Base-by-base conservation (phyloP, 768 basidiomycete species). In the Xanthoconium stramineum region DNA sequence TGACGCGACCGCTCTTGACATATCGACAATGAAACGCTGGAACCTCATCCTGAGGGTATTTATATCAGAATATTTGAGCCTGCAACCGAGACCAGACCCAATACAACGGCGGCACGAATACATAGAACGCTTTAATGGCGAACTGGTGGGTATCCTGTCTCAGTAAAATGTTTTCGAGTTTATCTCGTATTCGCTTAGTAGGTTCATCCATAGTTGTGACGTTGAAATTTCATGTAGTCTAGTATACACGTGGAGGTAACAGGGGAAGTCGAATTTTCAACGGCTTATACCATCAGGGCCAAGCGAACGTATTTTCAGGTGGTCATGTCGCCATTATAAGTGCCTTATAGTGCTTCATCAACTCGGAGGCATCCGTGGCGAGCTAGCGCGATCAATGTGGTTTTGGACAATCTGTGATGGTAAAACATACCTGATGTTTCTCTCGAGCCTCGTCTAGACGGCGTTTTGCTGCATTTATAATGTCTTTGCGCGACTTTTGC, bases 1-100 rank as follows among this genome's bases (percentile, higher is more conserved):
- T 70, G 91, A 98, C 71, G 93, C 87, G 9, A 81, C 85, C 20
- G 92, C 88, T 1, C 76, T 98, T 43, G 88, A 98, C 65, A 73
- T 91, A 44, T 81, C 88, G 9, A 95, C 93, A 0, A 82, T 98
- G 80, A 82, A 86, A 45, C 79, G 89, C 24, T 98, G 97, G 97
- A 91, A 90, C 67, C 75, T 95, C 32, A 80, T 99, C 50, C 68
- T 98, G 38, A 80, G 96, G 33, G 83, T 97, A 1, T 94, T 98
- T 67, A 81, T 93, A 64, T 79, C 89, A 2, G 97, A 98, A 73
- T 99, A 98, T 71, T 80, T 98, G 3, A 81, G 88, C 53, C 70
- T 92, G 46, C 76, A 71, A 12, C 85, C 89, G 0, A 72, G 78
- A 28, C 69, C 76, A 48, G 72, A 71, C 11, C 73, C 70, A 11